Percentiles rank a stretch among this genome's conserved stretches.
Conservation (phyloP, 371 early-diverging fungal species). For the Apophysomyces elegans region DNA sequence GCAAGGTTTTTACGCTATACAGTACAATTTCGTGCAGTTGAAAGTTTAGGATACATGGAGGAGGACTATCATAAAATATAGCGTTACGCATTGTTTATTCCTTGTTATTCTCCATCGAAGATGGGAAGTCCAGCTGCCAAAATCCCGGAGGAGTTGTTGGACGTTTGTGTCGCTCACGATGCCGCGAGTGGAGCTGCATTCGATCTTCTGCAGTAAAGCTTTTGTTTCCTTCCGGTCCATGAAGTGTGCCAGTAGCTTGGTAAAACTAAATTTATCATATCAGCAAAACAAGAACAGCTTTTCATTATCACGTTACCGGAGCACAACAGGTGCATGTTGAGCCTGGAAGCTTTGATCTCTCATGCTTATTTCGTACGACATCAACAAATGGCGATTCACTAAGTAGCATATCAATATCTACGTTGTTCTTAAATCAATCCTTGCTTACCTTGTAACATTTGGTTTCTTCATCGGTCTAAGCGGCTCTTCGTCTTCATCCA, state of each 20-base stretch:
- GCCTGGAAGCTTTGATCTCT: conserved; percentile 16
- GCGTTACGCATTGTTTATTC: background rate
- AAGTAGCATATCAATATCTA: background rate
- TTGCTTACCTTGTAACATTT: background rate
- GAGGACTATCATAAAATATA: no score
- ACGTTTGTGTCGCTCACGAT: conserved; percentile 10
- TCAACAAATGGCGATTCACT: conserved; percentile 20
- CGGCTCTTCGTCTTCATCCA: background rate
- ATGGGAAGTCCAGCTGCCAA: conserved; percentile 16
- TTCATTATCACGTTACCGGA: conserved; percentile 6
- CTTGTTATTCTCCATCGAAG: background rate
- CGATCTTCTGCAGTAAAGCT: conserved; percentile 12
- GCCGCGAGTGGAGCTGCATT: conserved; percentile 13
- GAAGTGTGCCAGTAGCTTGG: conserved; percentile 15
- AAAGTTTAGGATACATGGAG: no score
- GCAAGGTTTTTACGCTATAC: no score
- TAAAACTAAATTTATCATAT: conserved; percentile 3
- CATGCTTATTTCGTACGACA: conserved; percentile 20
- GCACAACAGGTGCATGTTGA: conserved; percentile 16
- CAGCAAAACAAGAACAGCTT: background rate
- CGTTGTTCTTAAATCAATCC: background rate
- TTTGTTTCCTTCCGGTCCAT: conserved; percentile 8
- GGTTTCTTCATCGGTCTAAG: background rate
- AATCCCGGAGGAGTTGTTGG: conserved; percentile 17
- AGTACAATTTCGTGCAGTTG: no score